A percentile compares a stretch with the other conserved stretches of the same genome.
These are phyloP conservation scores for Austropuccinia psidii DNA, from an alignment of 1,284 basidiomycete genomes.

Conservation along the genomic window DNA sequence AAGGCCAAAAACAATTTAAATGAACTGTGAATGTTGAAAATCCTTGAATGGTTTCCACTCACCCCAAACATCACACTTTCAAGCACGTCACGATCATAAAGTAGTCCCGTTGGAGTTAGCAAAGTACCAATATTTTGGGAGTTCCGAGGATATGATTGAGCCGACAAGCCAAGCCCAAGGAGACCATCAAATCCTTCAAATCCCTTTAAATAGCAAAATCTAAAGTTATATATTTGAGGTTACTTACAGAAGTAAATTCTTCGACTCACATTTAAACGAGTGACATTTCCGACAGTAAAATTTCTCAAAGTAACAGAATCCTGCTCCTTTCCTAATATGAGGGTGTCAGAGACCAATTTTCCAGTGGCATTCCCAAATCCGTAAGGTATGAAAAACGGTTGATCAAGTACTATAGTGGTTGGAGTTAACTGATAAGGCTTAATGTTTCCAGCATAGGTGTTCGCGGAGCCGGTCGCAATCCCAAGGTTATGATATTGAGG, in stretches of 20 bases:
- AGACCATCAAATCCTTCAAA: conserved; percentile 34
- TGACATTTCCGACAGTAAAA: conserved; percentile 33
- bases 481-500: conserved; percentile 29
- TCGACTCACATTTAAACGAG: conserved; percentile 31
- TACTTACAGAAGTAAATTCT: no score
- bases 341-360: conserved; percentile 25
- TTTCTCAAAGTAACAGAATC: conserved; percentile 18
- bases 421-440: conserved; percentile 13
- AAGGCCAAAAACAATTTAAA: background rate
- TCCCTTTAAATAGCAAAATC: conserved; percentile 5
- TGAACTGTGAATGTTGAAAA: background rate
- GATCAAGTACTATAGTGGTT: conserved; percentile 18
- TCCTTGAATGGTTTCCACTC: background rate
- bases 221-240: no score
- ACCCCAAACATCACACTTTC: conserved; percentile 37
- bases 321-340: conserved; percentile 11
- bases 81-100: conserved; percentile 34
- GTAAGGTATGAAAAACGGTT: conserved; percentile 33
- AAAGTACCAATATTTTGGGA: conserved; percentile 35
- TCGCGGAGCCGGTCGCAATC: conserved; percentile 35
- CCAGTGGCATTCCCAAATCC: conserved; percentile 34
- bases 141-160: conserved; percentile 35
- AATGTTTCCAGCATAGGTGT: conserved; percentile 29
- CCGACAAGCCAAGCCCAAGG: conserved; percentile 34
- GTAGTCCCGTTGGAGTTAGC: conserved; percentile 33